Conservation (phyloP, 176 grass and related monocot species). For the Chrysopogon serrulatus region DNA sequence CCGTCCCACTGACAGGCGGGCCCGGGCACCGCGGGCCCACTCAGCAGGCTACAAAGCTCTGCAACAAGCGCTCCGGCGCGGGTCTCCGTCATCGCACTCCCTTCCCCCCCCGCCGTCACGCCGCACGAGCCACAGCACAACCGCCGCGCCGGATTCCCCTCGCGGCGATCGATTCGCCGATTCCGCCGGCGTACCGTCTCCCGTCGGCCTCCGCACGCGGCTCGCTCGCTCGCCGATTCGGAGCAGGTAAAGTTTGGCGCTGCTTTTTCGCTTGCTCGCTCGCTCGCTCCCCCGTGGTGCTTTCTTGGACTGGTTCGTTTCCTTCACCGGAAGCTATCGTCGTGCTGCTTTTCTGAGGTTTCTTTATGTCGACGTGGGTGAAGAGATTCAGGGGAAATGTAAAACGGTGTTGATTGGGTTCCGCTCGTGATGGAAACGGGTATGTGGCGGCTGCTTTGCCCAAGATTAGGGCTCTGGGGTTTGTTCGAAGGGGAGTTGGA, state of each 20-base stretch:
- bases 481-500: not conserved
- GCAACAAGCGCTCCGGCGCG: not conserved
- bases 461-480: conserved; percentile 11
- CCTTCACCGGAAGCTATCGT: not conserved
- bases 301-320: conserved; percentile 8
- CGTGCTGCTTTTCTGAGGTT: not conserved
- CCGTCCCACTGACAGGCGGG: not conserved
- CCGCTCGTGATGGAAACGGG: not conserved
- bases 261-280: not conserved
- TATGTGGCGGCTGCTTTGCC: not conserved
- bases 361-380: not conserved
- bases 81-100: not conserved
- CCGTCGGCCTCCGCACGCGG: not conserved
- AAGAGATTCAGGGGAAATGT: not conserved
- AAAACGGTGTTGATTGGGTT: not conserved
- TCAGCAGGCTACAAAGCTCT: not conserved
- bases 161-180: not conserved
- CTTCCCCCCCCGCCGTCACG: not conserved
- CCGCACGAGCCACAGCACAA: not conserved
- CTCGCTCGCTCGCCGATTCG: not conserved
- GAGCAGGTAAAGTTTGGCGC: not conserved
- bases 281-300: not conserved
- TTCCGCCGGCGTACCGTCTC: not conserved
- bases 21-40: fast-evolving
- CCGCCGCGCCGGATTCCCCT: not conserved